Conservation (phyloP, 192 early-diverging fungal species). For the Backusella tuberculispora region DNA sequence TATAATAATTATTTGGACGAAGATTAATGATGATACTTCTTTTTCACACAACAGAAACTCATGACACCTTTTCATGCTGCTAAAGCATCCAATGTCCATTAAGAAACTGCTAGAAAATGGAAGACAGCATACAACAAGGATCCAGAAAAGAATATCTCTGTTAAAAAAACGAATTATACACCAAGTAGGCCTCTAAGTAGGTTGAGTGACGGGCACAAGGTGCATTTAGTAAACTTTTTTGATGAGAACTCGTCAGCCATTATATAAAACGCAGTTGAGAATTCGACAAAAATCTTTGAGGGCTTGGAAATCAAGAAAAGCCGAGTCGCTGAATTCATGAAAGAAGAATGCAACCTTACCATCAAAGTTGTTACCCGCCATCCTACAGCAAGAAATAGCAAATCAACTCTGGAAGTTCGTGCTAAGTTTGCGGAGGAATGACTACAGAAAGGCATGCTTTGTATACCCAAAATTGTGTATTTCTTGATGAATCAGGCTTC, state of each 20-base stretch:
- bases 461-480: neutral
- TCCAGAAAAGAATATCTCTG: neutral
- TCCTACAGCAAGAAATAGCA: neutral
- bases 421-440: neutral
- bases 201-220: neutral
- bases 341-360: neutral
- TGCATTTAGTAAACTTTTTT: neutral
- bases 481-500: neutral
- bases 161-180: neutral
- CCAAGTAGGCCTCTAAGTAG: neutral
- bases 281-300: neutral
- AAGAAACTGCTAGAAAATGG: neutral
- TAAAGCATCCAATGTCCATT: neutral
- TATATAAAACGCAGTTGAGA: neutral
- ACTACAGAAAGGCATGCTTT: neutral
- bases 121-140: neutral
- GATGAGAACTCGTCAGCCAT: neutral
- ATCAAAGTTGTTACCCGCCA: neutral
- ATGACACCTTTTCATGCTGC: slow-evolving; percentile 32
- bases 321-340: neutral
- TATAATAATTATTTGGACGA: neutral
- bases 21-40: neutral
- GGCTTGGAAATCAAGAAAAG: neutral
- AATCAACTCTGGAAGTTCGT: neutral
- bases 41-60: slow-evolving; percentile 37